Evolutionary conservation across 495 filamentous ascomycete genomes (phyloP).

Genomic region (Penicillium pulvis): DNA sequence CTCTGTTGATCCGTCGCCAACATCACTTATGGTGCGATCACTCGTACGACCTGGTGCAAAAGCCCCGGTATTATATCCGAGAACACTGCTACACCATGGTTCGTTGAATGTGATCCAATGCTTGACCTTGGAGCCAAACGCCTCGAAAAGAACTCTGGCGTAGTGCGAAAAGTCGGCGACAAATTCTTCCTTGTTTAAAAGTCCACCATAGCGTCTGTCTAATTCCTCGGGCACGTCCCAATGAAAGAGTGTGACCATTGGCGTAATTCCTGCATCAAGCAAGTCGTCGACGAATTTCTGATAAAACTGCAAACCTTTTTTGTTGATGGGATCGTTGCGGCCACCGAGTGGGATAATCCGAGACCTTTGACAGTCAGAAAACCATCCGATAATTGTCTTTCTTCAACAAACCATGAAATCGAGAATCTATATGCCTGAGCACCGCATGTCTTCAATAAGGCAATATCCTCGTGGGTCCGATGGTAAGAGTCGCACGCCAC

Average conservation of each 20-base stretch:
- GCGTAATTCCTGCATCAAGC: conserved; percentile 50
- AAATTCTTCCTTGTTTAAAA: conserved; percentile 55
- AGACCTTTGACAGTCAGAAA: conserved; percentile 45
- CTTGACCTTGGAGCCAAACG: conserved; percentile 51
- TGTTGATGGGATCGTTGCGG: conserved; percentile 49
- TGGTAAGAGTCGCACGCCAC: conserved; percentile 79
- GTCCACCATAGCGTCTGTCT: conserved; percentile 53
- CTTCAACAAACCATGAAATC: conserved; percentile 67
- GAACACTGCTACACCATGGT: conserved; percentile 53
- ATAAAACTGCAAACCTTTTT: conserved; percentile 52
- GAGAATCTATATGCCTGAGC: conserved; percentile 75
- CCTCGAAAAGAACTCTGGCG: conserved; percentile 48
- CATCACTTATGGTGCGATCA: conserved; percentile 48
- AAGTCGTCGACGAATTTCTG: conserved; percentile 51
- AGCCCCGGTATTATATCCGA: conserved; percentile 54
- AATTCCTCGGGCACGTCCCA: conserved; percentile 57
- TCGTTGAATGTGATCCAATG: conserved; percentile 61
- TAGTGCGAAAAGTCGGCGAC: conserved; percentile 54
- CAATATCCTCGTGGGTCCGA: conserved; percentile 72
- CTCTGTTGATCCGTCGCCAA: conserved; percentile 52
- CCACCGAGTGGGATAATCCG: conserved; percentile 67
- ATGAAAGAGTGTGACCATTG: conserved; percentile 55
- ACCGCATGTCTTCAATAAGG: conserved; percentile 63
- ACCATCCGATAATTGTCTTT: conserved; percentile 12
- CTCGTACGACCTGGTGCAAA: conserved; percentile 55